Base-by-base conservation (phyloP, 139 green algal genomes). In the Volvox africanus region DNA sequence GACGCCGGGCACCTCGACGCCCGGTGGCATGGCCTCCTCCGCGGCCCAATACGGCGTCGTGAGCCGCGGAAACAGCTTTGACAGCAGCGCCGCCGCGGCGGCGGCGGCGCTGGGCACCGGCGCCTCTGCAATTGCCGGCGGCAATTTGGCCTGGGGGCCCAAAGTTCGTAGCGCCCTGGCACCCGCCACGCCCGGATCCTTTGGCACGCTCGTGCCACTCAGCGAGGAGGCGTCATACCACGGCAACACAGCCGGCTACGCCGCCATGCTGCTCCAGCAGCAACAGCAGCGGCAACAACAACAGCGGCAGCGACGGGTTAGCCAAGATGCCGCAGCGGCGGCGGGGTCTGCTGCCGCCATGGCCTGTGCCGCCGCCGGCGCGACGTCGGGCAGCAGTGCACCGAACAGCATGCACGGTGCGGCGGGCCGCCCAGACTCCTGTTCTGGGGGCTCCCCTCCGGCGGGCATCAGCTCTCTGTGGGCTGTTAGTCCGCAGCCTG, bases 191-290 rank as follows among this genome's bases (percentile, higher is more conserved):
- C n/a, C 19, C 35, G 24, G 35, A 14, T 19, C 65, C n/a, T 12
- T 35, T 11, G 82, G 82, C 21, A 67, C 37, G 37, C 75, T 90
- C 17, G 86, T 90, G 1, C 86, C 86, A 1, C 55, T 90, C 21
- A 90, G 69, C 18, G 86, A 90, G 75, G 86, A 90, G 75, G 86
- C 86, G 21, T 78, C 55, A 12, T 90, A 85, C 86, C 86, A 90
- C 75, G 86, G 86, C 86, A 90, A 84, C 50, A 84, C 86, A 11
- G 86, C 86, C 14, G 86, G 71, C 6, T 85, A 84, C 21, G 73
- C 75, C 32, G 80, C 73, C 55, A 84, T 90, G 86, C 73, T 84
- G 50, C 3, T 35, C 36, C n/a, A 61, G 12, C 86, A 90, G 55
- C 73, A 90, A 61, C 37, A 89, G 69, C 26, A 50, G 69, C 69